phyloP scores from a whole-genome alignment of 805 yeast genomes.

The Sungouiella blattae region DNA sequence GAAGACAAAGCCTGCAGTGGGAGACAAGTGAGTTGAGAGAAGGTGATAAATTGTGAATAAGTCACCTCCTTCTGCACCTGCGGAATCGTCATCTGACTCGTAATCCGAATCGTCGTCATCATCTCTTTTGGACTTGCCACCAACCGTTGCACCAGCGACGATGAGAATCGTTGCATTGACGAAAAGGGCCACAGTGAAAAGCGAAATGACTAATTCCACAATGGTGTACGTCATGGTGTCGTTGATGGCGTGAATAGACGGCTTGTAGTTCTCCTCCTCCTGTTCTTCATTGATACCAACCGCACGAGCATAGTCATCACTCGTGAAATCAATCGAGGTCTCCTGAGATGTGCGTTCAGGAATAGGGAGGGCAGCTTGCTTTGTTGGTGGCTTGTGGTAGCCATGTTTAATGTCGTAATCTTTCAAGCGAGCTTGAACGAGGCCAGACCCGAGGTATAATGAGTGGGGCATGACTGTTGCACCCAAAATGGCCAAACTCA shows the following conservation, averaged over 20 bases:
- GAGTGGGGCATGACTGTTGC: conserved; percentile 97
- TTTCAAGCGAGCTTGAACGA: conserved; percentile 78
- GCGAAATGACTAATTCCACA: conserved; percentile 75
- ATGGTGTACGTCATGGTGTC: conserved; percentile 79
- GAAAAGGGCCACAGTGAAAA: conserved; percentile 85
- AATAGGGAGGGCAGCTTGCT: conserved; percentile 7
- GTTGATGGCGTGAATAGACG: conserved; percentile 75
- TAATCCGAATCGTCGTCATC: conserved; percentile 17
- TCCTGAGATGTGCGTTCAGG: background rate
- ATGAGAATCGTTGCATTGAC: conserved; percentile 87
- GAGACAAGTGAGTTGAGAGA: conserved; percentile 66
- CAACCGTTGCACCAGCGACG: conserved; percentile 86
- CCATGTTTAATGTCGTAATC: conserved; percentile 73
- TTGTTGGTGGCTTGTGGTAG: conserved; percentile 35
- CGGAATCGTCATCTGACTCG: conserved; percentile 16
- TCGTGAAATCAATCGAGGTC: conserved; percentile 2
- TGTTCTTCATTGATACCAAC: conserved; percentile 20
- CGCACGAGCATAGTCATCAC: conserved; percentile 10
- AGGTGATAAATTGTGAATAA: conserved; percentile 74
- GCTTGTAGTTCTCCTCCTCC: conserved; percentile 50
- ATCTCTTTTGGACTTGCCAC: conserved; percentile 12
- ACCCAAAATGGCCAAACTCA: conserved; percentile 81
- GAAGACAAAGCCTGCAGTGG: conserved; percentile 84
- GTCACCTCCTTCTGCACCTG: conserved; percentile 58
- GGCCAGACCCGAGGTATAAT: conserved; percentile 76